Percentiles rank a stretch among this genome's conserved stretches.
These are phyloP conservation scores for Candida glucosophila DNA, from an alignment of 1,139 yeast species.

Conservation along the genomic window DNA sequence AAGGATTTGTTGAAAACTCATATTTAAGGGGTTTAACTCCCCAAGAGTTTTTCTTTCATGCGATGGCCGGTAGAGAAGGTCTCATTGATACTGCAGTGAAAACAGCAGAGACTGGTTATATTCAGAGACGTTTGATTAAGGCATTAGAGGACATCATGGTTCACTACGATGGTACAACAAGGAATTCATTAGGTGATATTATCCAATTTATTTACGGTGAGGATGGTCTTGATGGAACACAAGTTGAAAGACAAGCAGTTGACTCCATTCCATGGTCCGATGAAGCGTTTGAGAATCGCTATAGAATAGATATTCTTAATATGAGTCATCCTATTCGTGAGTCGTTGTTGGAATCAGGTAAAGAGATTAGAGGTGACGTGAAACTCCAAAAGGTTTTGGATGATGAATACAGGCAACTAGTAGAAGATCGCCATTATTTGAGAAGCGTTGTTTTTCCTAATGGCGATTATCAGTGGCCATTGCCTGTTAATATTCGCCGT, in stretches of 20 bases:
- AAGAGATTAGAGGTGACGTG: slow-evolving; percentile 85
- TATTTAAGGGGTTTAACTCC: slow-evolving; percentile 97
- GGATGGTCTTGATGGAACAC: slow-evolving; percentile 98
- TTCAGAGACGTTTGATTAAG: slow-evolving; percentile 96
- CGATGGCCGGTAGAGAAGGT: slow-evolving; percentile 99
- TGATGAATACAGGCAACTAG: slow-evolving; percentile 72
- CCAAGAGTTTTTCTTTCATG: slow-evolving; percentile 98
- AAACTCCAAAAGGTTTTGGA: slow-evolving; percentile 75
- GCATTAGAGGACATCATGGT: slow-evolving; percentile 99
- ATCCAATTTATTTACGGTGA: slow-evolving; percentile 97
- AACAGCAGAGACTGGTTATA: slow-evolving; percentile 98
- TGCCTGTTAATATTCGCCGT: slow-evolving; percentile 96
- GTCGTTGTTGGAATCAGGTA: slow-evolving; percentile 75
- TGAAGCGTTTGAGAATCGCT: slow-evolving; percentile 71
- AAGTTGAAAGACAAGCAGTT: slow-evolving; percentile 94
- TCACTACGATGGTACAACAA: slow-evolving; percentile 95
- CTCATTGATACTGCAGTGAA: slow-evolving; percentile 97
- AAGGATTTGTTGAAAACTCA: slow-evolving; percentile 96
- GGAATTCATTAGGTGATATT: slow-evolving; percentile 94
- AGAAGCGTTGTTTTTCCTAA: slow-evolving; percentile 77
- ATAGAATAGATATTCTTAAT: slow-evolving; percentile 81
- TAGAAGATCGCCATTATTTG: slow-evolving; percentile 68
- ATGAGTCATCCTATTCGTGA: slow-evolving; percentile 57
- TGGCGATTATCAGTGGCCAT: slow-evolving; percentile 96
- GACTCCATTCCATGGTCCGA: slow-evolving; percentile 95